Conservation (phyloP, 75 land plant species). For the Pseudotsuga menziesii region DNA sequence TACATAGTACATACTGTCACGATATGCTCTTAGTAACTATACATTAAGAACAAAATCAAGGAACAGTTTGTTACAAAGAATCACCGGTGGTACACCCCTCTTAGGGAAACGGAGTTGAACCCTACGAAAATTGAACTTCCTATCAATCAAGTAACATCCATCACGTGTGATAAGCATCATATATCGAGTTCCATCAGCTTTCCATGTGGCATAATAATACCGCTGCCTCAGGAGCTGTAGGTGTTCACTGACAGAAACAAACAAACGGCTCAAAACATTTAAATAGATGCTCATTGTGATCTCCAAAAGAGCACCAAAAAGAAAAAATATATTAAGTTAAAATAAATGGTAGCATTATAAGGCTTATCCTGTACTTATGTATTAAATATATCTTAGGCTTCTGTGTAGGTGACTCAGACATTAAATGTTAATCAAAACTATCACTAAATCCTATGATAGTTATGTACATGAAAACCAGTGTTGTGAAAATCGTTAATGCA, state of each 20-base stretch:
- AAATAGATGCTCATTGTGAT: too few relatives aligned
- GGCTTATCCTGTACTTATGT: too few relatives aligned
- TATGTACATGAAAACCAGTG: too few relatives aligned
- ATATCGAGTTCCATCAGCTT: slow-evolving; percentile 99
- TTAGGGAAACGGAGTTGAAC: slow-evolving; percentile 84
- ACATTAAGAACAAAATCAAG: not conserved
- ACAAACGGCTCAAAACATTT: not conserved
- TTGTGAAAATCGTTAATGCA: too few relatives aligned
- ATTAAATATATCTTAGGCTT: too few relatives aligned
- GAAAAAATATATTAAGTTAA: too few relatives aligned
- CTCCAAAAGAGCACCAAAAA: too few relatives aligned
- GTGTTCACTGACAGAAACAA: slow-evolving; percentile 52
- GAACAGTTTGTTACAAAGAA: slow-evolving; percentile 12
- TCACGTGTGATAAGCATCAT: slow-evolving; percentile 90
- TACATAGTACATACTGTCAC: slow-evolving; percentile 2
- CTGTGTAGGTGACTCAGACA: too few relatives aligned
- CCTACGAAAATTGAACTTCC: slow-evolving; percentile 84
- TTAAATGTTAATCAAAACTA: too few relatives aligned
- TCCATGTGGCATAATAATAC: slow-evolving; percentile 99
- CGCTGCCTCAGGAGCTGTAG: slow-evolving; percentile 82
- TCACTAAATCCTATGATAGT: too few relatives aligned
- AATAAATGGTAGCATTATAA: too few relatives aligned
- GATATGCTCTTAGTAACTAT: not conserved
- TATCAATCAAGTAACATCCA: slow-evolving; percentile 93
- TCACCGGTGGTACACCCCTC: slow-evolving; percentile 29